These are phyloP conservation scores for Rhodotorula sp. DNA, from an alignment of 1,284 basidiomycete genomes.

Conservation along the genomic window DNA sequence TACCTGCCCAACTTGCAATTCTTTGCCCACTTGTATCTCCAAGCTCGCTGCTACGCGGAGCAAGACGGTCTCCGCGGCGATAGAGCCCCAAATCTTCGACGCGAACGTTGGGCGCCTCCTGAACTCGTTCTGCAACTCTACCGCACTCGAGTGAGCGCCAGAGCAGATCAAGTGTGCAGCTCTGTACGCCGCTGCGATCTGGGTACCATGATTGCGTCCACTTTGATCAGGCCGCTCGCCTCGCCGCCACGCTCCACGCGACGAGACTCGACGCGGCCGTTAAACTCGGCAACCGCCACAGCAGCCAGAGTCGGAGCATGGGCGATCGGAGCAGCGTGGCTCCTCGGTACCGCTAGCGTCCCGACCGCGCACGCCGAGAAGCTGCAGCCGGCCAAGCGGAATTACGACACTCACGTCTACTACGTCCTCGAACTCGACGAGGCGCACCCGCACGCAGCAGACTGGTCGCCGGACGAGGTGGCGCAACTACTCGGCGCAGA, in stretches of 20 bases:
- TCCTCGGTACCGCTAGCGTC: not conserved
- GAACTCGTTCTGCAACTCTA: no score
- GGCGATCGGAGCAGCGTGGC: not conserved
- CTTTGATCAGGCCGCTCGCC: not conserved
- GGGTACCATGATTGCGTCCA: not conserved
- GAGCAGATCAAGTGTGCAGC: no score
- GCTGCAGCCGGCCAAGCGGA: slow-evolving; percentile 29
- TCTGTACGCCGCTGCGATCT: not conserved
- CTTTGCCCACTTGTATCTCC: no score
- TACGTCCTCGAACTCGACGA: slow-evolving; percentile 79
- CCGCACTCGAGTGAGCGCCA: no score
- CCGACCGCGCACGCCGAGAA: slow-evolving; percentile 1
- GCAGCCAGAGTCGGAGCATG: not conserved
- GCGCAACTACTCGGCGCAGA: slow-evolving; percentile 70
- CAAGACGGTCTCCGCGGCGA: no score
- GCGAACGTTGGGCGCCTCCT: no score
- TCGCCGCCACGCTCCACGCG: not conserved
- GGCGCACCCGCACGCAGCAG: slow-evolving; percentile 44
- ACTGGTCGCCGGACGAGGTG: slow-evolving; percentile 45
- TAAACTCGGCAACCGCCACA: not conserved
- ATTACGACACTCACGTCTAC: slow-evolving; percentile 80
- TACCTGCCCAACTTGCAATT: no score
- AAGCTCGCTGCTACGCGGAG: no score
- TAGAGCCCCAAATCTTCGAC: no score
- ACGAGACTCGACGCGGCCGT: not conserved